Evolutionary conservation across 2,329 filamentous ascomycete species (phyloP).

Genomic region (Peltaster fructicola): DNA sequence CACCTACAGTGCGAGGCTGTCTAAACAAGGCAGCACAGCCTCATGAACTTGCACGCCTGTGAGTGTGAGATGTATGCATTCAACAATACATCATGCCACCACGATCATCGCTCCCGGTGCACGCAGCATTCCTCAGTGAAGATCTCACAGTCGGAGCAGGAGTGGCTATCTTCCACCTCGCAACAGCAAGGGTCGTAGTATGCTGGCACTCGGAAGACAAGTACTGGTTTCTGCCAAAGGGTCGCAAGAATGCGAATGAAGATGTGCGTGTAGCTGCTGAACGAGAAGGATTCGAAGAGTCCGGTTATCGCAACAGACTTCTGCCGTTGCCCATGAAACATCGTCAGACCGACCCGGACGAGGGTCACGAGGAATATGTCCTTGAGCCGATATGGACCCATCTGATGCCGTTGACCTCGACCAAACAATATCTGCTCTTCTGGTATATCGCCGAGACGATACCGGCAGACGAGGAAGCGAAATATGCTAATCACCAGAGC

Average conservation of each 20-base stretch:
- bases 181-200: constrained; percentile 27
- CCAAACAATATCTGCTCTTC: constrained; percentile 27
- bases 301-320: constrained; percentile 31
- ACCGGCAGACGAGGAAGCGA: constrained; percentile 15
- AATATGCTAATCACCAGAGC: constrained; percentile 2
- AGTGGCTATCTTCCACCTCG: constrained; percentile 34
- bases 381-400: constrained; percentile 31
- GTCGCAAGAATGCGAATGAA: constrained; percentile 29
- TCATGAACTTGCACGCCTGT: no score
- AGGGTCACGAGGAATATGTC: constrained; percentile 14
- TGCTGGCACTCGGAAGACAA: constrained; percentile 25
- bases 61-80: constrained; percentile 1
- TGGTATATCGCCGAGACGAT: constrained; percentile 32
- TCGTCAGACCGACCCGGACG: constrained; percentile 24
- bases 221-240: constrained; percentile 33
- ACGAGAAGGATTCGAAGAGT: constrained; percentile 34
- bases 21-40: no score
- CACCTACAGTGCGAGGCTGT: no score
- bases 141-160: constrained; percentile 22
- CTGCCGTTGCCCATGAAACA: constrained; percentile 28
- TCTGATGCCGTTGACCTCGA: constrained; percentile 21
- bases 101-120: no score
- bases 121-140: constrained; percentile 11
- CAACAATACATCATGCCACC: no score
- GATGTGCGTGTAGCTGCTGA: constrained; percentile 25